phyloP scores from a whole-genome alignment of 305 asterid genomes.

The Fraxinus velutina region DNA sequence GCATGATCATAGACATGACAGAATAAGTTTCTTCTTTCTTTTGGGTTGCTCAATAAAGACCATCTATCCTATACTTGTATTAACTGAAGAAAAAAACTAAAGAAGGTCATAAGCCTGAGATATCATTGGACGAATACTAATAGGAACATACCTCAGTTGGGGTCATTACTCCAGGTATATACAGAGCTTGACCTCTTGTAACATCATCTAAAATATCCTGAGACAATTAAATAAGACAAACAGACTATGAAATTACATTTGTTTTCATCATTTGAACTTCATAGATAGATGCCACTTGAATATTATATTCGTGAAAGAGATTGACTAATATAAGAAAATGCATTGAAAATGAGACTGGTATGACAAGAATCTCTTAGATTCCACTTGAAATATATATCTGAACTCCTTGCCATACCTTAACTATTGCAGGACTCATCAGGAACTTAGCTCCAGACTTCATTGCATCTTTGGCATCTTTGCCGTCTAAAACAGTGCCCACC shows the following conservation, averaged over 20 bases:
- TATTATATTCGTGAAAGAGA: background rate
- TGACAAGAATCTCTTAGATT: background rate
- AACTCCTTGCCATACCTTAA: constrained; percentile 44
- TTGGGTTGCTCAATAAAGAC: background rate
- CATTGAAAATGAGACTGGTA: background rate
- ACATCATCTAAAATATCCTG: constrained; percentile 64
- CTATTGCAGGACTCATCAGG: constrained; percentile 78
- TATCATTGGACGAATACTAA: background rate
- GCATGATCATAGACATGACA: constrained; percentile 27
- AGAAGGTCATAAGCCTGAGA: background rate
- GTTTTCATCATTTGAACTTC: background rate
- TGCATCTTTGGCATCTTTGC: constrained; percentile 54
- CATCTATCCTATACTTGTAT: background rate
- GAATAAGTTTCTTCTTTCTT: constrained; percentile 14
- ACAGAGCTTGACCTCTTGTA: constrained; percentile 47
- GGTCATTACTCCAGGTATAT: constrained; percentile 85
- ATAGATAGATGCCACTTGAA: background rate
- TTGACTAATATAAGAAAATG: background rate
- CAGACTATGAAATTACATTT: constrained; percentile 11
- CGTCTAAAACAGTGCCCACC: constrained; percentile 76
- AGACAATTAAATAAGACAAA: constrained; percentile 23
- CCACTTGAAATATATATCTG: constrained; percentile 5
- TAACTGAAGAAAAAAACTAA: background rate
- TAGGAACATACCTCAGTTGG: constrained; percentile 65
- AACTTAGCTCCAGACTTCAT: constrained; percentile 70